Percentiles rank a stretch among this genome's conserved stretches.
Conservation (phyloP, 164 flowering plant species). For the Hamamelis virginiana region DNA sequence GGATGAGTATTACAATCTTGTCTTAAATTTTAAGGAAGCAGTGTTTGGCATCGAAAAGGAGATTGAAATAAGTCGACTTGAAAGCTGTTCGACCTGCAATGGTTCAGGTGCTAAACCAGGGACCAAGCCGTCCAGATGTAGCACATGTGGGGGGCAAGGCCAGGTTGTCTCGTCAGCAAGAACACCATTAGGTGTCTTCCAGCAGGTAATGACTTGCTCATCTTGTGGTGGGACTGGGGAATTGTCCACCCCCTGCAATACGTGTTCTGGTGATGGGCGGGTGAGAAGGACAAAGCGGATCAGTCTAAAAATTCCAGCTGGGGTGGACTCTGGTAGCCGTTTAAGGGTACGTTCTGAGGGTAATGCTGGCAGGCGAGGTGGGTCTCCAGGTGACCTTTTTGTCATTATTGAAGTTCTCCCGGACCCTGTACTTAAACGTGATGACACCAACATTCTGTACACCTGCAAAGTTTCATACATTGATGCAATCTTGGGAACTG, state of each 20-base stretch:
- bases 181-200: constrained; percentile 90
- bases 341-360: constrained; percentile 87
- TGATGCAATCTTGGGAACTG: constrained; percentile 91
- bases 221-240: constrained; percentile 85
- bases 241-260: constrained; percentile 67
- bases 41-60: constrained; percentile 91
- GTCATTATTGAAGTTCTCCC: constrained; percentile 73
- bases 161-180: constrained; percentile 81
- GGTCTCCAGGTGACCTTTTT: constrained; percentile 85
- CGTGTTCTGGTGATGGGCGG: constrained; percentile 91
- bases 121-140: constrained; percentile 64
- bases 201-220: constrained; percentile 86
- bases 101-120: constrained; percentile 96
- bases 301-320: constrained; percentile 89
- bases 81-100: constrained; percentile 79
- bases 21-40: constrained; percentile 83
- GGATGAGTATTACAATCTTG: constrained; percentile 71
- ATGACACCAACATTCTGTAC: constrained; percentile 84
- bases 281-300: constrained; percentile 79
- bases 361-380: constrained; percentile 83
- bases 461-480: constrained; percentile 84
- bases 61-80: constrained; percentile 81
- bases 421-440: constrained; percentile 87
- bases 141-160: constrained; percentile 92
- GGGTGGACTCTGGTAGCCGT: constrained; percentile 89